phyloP scores from a whole-genome alignment of 139 green algal species.

The Picochlorum sp. region DNA sequence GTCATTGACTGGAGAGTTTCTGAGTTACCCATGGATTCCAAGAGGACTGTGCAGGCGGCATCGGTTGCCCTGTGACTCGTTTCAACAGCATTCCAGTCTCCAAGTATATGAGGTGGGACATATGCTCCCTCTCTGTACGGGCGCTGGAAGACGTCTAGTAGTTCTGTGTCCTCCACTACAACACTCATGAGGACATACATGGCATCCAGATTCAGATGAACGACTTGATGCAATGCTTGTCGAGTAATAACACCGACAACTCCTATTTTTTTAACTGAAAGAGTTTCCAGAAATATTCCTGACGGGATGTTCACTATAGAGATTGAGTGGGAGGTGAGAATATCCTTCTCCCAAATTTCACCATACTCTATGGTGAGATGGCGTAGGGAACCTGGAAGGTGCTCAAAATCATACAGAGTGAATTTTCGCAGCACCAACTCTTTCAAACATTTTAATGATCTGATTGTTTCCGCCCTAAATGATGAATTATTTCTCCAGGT shows the following conservation, averaged over 20 bases:
- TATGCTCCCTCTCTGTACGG: conserved; percentile 26
- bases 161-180: conserved; percentile 1
- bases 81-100: conserved; percentile 19
- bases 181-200: background rate
- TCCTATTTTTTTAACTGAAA: conserved; percentile 2
- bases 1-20: background rate
- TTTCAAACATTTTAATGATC: background rate
- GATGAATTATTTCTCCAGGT: background rate
- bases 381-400: background rate
- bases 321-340: conserved; percentile 8
- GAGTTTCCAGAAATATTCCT: background rate
- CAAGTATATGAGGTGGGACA: conserved; percentile 27
- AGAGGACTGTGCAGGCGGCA: conserved; percentile 5
- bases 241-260: background rate
- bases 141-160: conserved; percentile 19
- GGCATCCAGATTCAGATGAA: background rate
- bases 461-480: background rate
- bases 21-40: conserved; percentile 9
- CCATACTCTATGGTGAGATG: background rate
- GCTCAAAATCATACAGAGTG: background rate
- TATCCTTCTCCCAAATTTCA: conserved; percentile 1
- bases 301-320: background rate
- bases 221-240: background rate
- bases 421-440: background rate
- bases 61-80: conserved; percentile 15